phyloP scores from a whole-genome alignment of 2,329 filamentous ascomycete species.

The Myriosclerotinia scirpicola region DNA sequence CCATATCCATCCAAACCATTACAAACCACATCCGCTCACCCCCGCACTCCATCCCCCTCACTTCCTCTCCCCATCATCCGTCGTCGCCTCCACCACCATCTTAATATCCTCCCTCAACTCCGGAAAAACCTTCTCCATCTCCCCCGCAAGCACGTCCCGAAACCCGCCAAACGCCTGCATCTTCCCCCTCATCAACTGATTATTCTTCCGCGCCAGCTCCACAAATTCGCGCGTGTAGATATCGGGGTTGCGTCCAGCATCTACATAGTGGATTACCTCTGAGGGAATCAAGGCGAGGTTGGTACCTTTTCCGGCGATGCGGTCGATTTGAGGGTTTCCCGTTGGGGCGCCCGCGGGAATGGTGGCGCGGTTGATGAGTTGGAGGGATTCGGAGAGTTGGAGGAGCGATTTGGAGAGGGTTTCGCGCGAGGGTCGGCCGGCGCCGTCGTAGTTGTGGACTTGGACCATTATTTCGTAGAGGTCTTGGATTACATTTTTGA shows the following conservation, averaged over 20 bases:
- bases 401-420: conserved; percentile 49
- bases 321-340: conserved; percentile 35
- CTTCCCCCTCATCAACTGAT: conserved; percentile 68
- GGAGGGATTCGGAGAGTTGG: conserved; percentile 18
- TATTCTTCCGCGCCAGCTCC: conserved; percentile 63
- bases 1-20: neutral
- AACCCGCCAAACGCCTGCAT: conserved; percentile 60
- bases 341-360: conserved; percentile 37
- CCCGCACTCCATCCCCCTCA: neutral
- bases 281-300: conserved; percentile 56
- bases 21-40: neutral
- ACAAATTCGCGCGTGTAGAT: conserved; percentile 75
- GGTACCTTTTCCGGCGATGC: conserved; percentile 10
- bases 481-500: conserved; percentile 63
- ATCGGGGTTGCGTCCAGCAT: conserved; percentile 70
- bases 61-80: neutral
- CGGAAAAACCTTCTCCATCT: conserved; percentile 39
- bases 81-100: conserved; percentile 34
- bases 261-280: conserved; percentile 67
- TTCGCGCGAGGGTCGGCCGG: conserved; percentile 50
- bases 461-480: conserved; percentile 65
- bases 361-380: conserved; percentile 32
- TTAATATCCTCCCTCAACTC: conserved; percentile 39
- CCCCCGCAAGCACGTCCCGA: conserved; percentile 57
- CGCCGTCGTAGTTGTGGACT: conserved; percentile 59